Base-by-base conservation (phyloP, 1,284 basidiomycete species). In the Chalciporus sp. region DNA sequence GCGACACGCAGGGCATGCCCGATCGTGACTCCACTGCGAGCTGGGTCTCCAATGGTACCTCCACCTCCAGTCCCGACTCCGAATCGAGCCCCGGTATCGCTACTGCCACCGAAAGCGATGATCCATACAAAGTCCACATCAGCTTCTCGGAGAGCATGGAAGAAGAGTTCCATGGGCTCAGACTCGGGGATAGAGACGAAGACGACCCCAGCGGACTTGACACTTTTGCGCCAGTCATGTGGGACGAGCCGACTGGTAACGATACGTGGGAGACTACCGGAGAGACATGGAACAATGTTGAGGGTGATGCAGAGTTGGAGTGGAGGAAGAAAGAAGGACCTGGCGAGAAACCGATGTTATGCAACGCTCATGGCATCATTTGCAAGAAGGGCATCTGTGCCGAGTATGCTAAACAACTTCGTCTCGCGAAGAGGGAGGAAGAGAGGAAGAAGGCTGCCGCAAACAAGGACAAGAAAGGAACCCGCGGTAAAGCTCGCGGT, bases 321-420 rank as follows among this genome's bases (percentile, higher is more conserved):
- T 68, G 64, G 65, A 23, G 20, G 3, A 51, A 57, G 53, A 54
- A 45, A 53, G 44, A 60, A 60, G 57, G 61, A 49, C n/a, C 33
- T 29, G 23, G 3, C 23, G 50, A 35, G 29, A 49, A 51, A 29
- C 61, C 58, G 42, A 37, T 66, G 2, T 46, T 73, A 50, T 79
- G 78, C 57, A 68, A 64, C 0, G 73, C 69, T 33, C 78, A 79
- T 52, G 68, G 70, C 8, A 60, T 66, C 17, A 63, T 72, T 14
- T 80, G 78, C 58, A 77, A 72, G 62, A 77, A 76, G 61, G 76
- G 74, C 29, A 75, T 79, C 14, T 80, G 79, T 40, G 57, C 56
- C 42, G 76, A 74, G 60, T 72, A 75, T 58, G 67, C 71, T 19
- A 67, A 57, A 51, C 63, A 75, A 51, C 27, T 71, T 45, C 70